phyloP scores from a whole-genome alignment of 495 filamentous ascomycete species.

The Monascus purpureus region DNA sequence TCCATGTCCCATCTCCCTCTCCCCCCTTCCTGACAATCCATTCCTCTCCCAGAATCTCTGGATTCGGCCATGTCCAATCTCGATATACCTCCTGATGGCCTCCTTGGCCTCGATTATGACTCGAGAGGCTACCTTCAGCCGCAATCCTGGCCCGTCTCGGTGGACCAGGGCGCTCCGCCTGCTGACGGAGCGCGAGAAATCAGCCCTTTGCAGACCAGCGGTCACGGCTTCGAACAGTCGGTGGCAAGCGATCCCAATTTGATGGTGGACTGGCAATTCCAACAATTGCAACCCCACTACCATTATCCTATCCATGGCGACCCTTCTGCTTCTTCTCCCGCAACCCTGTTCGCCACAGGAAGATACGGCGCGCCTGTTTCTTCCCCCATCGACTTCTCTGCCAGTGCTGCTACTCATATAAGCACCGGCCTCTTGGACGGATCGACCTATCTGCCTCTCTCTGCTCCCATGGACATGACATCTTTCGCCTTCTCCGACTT shows the following conservation, averaged over 20 bases:
- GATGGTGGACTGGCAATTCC: conserved; percentile 38
- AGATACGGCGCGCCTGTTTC: conserved; percentile 36
- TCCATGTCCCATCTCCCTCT: no score
- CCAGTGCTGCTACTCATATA: conserved; percentile 44
- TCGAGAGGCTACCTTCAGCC: conserved; percentile 32
- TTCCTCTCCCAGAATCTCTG: no score
- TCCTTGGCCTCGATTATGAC: conserved; percentile 35
- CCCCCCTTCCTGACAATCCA: no score
- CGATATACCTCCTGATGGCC: conserved; percentile 29
- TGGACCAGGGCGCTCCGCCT: conserved; percentile 16
- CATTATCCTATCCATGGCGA: conserved; percentile 26
- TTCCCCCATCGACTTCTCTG: conserved; percentile 55
- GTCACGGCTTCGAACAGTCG: conserved; percentile 32
- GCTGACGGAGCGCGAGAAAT: conserved; percentile 25
- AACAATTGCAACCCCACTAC: conserved; percentile 38
- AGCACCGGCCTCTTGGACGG: conserved; percentile 51
- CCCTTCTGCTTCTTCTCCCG: conserved; percentile 37
- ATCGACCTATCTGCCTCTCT: conserved; percentile 52
- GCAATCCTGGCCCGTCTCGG: conserved; percentile 28
- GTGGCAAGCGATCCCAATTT: conserved; percentile 26
- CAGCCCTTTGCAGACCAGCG: conserved; percentile 33
- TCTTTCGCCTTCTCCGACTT: conserved; percentile 66
- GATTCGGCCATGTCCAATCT: conserved; percentile 32
- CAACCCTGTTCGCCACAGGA: conserved; percentile 30
- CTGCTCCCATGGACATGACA: conserved; percentile 50